phyloP scores from a whole-genome alignment of 345 rosid genomes.

The Melaleuca quinquenervia region DNA sequence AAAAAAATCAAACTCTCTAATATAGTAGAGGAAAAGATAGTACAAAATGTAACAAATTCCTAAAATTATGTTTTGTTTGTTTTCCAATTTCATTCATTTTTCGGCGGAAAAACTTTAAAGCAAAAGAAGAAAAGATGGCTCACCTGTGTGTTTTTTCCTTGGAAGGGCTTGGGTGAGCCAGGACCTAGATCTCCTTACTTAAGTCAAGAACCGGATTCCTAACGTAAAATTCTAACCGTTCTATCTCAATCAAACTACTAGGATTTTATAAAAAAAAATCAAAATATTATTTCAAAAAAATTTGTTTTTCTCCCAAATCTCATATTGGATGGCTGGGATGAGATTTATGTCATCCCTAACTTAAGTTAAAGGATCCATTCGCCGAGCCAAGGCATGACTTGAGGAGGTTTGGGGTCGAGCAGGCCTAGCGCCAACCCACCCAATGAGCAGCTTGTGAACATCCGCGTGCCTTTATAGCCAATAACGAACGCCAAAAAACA shows the following conservation, averaged over 20 bases:
- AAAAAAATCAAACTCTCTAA: not conserved
- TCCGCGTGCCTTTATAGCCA: not conserved
- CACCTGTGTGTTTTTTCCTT: not conserved
- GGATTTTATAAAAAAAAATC: too few species aligned
- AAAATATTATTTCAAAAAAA: too few species aligned
- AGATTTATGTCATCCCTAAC: too few species aligned
- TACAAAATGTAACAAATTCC: not conserved
- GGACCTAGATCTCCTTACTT: too few species aligned
- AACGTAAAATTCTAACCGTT: too few species aligned
- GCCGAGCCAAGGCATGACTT: not conserved
- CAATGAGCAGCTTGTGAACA: not conserved
- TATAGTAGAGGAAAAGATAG: not conserved
- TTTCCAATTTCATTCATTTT: not conserved
- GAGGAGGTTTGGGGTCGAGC: not conserved
- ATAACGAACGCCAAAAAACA: not conserved
- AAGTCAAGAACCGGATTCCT: too few species aligned
- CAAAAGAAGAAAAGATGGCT: not conserved
- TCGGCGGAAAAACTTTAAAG: not conserved
- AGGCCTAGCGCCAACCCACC: fast-evolving
- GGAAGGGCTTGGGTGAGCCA: fast-evolving
- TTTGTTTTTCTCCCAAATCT: too few species aligned
- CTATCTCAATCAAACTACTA: too few species aligned
- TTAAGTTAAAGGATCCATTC: too few species aligned
- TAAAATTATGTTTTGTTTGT: not conserved
- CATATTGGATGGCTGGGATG: too few species aligned